Conservation (phyloP, 1,284 basidiomycete genomes). For the Cryptococcus hybrid region DNA sequence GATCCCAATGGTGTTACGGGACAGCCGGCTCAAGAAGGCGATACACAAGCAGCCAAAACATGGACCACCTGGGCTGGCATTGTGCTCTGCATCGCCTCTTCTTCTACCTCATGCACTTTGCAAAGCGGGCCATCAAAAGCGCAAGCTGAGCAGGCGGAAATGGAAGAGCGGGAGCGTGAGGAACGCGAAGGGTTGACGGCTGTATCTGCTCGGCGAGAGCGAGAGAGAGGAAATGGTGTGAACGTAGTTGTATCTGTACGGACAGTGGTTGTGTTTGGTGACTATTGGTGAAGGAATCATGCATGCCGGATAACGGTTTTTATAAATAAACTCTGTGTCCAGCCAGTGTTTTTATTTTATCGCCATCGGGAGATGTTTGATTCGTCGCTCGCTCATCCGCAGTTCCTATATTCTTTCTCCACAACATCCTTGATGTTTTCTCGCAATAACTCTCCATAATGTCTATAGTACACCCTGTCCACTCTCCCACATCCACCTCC, state of each 20-base stretch:
- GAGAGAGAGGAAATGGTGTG: background rate
- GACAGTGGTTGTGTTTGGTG: background rate
- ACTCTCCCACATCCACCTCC: too few species aligned
- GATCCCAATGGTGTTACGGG: background rate
- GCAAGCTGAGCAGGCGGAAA: conserved; percentile 28
- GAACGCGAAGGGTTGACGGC: background rate
- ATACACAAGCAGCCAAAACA: conserved; percentile 29
- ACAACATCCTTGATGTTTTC: background rate
- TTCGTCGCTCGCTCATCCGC: background rate
- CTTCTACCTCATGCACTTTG: conserved; percentile 53
- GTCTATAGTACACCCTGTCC: too few species aligned
- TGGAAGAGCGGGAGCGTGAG: conserved; percentile 11
- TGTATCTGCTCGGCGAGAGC: background rate
- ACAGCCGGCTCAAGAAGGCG: conserved; percentile 10
- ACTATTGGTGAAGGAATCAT: too few species aligned
- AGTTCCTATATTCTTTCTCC: background rate
- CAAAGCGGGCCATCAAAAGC: conserved; percentile 48
- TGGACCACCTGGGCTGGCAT: conserved; percentile 42
- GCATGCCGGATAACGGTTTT: too few species aligned
- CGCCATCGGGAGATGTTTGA: too few species aligned
- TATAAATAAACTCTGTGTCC: background rate
- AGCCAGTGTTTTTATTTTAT: too few species aligned
- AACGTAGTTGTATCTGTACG: background rate
- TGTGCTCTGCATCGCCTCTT: conserved; percentile 52
- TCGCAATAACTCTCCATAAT: too few species aligned